Evolutionary conservation across 2,329 filamentous ascomycete genomes (phyloP), one percentile per base, ranked within the genome.

Genomic region (Fusarium pseudograminearum): DNA sequence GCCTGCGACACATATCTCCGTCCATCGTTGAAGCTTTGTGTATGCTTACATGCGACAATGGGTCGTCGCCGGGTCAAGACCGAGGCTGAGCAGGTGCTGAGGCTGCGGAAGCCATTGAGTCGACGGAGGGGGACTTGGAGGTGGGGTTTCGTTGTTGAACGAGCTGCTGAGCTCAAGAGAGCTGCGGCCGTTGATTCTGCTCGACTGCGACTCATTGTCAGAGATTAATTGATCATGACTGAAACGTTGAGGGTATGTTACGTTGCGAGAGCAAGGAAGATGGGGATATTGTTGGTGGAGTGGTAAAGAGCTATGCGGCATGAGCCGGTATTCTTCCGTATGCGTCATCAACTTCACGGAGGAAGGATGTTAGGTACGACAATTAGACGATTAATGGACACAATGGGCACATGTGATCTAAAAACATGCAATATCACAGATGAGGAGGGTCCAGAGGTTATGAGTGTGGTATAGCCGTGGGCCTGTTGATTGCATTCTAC

Each of bases 161-260:
- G 65, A 18, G 65, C 61, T 41, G 76, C 63, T 40, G 72, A 61
- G 60, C 73, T 69, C 22, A 77, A 42, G 33, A 79, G 67, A 70
- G 72, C 69, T 52, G 64, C 70, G 60, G 69, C 77, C 47, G 73
- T 71, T 31, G 67, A 67, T 69, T 75, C 63, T 72, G 73, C 71
- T 58, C 69, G 71, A 66, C 73, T 67, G 57, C 69, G 71, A 70
- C 71, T 73, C 76, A 77, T 78, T 46, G 36, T 55, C 59, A 59
- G 47, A 38, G 52, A 57, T 78, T 76, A 77, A 78, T 77, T 74
- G 74, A 67, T 54, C 75, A 77, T 78, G 73, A 52, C 55, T 40
- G 59, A 58, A 55, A 26, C 58, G 22, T 44, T 54, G 22, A 65
- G 59, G 22, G 24, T 36, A 44, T 59, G 41, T 61, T 24, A 31